Base-by-base conservation (phyloP, 805 yeast genomes). In the Brettanomyces bruxellensis region DNA sequence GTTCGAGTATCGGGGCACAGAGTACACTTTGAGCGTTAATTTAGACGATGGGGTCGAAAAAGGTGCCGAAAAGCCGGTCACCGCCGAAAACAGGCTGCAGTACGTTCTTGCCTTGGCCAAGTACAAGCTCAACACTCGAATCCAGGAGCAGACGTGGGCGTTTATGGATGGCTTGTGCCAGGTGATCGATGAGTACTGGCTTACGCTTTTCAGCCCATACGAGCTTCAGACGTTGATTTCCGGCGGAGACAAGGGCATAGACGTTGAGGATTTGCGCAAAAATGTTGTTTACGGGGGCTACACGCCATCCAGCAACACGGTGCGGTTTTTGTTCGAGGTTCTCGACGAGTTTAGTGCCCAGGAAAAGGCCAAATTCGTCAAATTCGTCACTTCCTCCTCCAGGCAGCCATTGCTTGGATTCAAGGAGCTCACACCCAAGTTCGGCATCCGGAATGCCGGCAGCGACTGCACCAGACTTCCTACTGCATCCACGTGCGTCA, bases 401-500 rank as follows among this genome's bases (percentile, higher is more conserved):
- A 75, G 90, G 49, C 96, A 95, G 0, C 99, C 99, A 1, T 68
- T 93, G 38, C 71, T 87, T 25, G 99, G 99, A 0, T 91, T 93
- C 59, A 71, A 75, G 12, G 78, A 81, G 3, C 69, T 88, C 41
- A 68, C 66, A 30, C 99, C 99, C 0, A 71, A 69, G 46, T 88
- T 93, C 63, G 95, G 95, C 1, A 83, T 93, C 41, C 62, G 86
- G 36, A 80, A 80, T 52, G 73, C 82, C 0, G 93, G 91, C 0
- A 46, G 59, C 8, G 76, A 76, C 25, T 23, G 25, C 2, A 70
- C 69, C 2, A 67, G 95, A 30, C 67, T 93, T 37, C 99, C 99
- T 0, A 87, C 97, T 0, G 85, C 98, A 0, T 80, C 96, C 0
- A 93, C 99, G 0, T 93, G 99, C 70, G 86, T 89, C 30, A 93